phyloP scores from a whole-genome alignment of 2,329 filamentous ascomycete genomes.

The Exophiala sp. region DNA sequence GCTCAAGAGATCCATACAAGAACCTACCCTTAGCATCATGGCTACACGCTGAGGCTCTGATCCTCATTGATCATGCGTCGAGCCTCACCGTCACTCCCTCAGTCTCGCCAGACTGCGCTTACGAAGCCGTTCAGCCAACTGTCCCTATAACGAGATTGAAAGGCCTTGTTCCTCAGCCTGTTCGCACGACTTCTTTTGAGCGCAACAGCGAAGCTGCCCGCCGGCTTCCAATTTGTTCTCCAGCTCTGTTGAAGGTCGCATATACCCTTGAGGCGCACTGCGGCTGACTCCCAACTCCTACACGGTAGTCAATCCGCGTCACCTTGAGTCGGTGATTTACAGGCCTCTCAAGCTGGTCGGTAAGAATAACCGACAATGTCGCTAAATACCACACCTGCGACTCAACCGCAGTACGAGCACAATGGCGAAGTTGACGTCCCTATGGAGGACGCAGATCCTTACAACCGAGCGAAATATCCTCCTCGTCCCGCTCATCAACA shows the following conservation, averaged over 20 bases:
- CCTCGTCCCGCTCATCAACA: slow-evolving; percentile 75
- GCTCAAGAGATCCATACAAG: not conserved
- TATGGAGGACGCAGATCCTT: slow-evolving; percentile 89
- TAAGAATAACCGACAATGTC: slow-evolving; percentile 36
- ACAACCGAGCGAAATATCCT: slow-evolving; percentile 81
- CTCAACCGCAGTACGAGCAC: slow-evolving; percentile 61
- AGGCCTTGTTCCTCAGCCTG: not conserved
- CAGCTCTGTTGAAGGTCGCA: no score
- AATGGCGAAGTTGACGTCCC: slow-evolving; percentile 68
- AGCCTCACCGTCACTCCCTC: slow-evolving; percentile 10
- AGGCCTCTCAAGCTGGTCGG: not conserved
- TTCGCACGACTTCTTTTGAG: not conserved
- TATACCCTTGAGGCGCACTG: not conserved
- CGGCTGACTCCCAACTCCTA: slow-evolving; percentile 9
- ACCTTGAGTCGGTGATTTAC: not conserved
- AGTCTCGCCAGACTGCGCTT: slow-evolving; percentile 25
- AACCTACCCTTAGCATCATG: slow-evolving; percentile 10
- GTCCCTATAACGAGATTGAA: slow-evolving; percentile 10
- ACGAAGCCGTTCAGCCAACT: slow-evolving; percentile 14
- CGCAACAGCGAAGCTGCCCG: not conserved
- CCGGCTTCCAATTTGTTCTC: not conserved
- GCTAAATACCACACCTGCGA: slow-evolving; percentile 57
- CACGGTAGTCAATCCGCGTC: not conserved
- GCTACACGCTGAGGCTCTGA: slow-evolving; percentile 17
- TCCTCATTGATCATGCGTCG: slow-evolving; percentile 15